Base-by-base conservation (phyloP, 257 asterid species). In the Eucommia ulmoides region DNA sequence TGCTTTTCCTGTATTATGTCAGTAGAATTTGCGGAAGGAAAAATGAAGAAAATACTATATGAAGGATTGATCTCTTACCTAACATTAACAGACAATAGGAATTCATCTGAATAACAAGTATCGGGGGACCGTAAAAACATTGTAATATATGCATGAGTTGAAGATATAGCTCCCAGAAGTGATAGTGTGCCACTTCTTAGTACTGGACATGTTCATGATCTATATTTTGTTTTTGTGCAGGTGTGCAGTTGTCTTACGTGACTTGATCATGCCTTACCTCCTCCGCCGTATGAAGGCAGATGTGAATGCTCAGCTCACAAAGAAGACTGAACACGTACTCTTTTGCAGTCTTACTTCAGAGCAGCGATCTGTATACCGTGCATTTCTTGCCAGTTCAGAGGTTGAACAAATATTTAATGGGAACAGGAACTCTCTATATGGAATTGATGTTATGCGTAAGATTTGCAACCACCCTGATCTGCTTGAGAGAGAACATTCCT, bases 391-490 rank as follows among this genome's bases (percentile, higher is more conserved):
- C 45, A 91, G 98, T 74, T 83, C 96, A 11, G 98, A 91, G 59
- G 98, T 91, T 35, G 98, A 91, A 66, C 79, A 83, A 56, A 91
- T 91, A 58, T 77, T 91, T 33, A 83, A 83, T 65, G 98, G 98
- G 50, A 81, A 53, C 77, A 79, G 82, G 52, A 91, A 91, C 60
- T 81, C 98, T 23, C 80, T 91, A 1, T 91, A 57, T 44, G 98
- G 98, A 59, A 91, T 91, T 53, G 98, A 91, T 65, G 88, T 91
- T 53, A 76, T 91, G 96, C 93, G 98, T 19, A 91, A 91, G 67
- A 83, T 91, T 62, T 91, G 96, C 75, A 91, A 91, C 71, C 98
- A 91, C 67, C 98, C 98, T 2, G 98, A 91, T 66, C 93, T 91
- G 57, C 89, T 86, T 2, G 98, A 91, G 81, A 86, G 98, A 66